Conservation (phyloP, 2,329 filamentous ascomycete genomes). For the Ascochyta rabiei region DNA sequence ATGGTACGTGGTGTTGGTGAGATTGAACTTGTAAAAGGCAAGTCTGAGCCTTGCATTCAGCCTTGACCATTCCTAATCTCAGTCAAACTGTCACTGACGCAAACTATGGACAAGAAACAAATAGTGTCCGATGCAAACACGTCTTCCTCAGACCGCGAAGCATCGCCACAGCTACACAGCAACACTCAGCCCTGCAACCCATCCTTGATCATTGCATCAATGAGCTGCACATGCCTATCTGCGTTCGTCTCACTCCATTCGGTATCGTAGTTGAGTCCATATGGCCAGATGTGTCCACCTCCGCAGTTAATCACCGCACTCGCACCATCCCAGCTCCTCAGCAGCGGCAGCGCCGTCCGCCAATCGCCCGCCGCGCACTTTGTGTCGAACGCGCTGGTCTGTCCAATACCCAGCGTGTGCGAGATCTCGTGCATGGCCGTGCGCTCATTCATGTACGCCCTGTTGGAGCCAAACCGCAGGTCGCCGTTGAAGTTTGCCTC, state of each 20-base stretch:
- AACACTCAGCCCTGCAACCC: constrained; percentile 13
- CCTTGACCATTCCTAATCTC: no score
- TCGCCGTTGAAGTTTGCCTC: constrained; percentile 46
- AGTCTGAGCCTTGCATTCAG: constrained; percentile 36
- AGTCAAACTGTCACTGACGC: no score
- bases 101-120: no score
- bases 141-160: background rate
- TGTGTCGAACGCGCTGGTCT: constrained; percentile 38
- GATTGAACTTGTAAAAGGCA: constrained; percentile 36
- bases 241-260: constrained; percentile 47
- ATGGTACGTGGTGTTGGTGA: constrained; percentile 32
- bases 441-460: constrained; percentile 44
- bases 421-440: constrained; percentile 46
- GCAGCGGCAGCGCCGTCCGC: constrained; percentile 40
- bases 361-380: constrained; percentile 41
- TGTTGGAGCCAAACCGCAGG: constrained; percentile 41
- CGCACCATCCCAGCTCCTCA: constrained; percentile 39
- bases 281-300: constrained; percentile 43
- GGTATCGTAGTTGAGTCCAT: constrained; percentile 44
- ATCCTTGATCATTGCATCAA: constrained; percentile 43
- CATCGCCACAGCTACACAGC: background rate
- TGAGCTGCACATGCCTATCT: constrained; percentile 41
- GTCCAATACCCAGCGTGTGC: constrained; percentile 43
- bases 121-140: no score
- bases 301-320: constrained; percentile 43